Evolutionary conservation across 345 rosid genomes (phyloP).

Genomic region (Sonneratia alba): DNA sequence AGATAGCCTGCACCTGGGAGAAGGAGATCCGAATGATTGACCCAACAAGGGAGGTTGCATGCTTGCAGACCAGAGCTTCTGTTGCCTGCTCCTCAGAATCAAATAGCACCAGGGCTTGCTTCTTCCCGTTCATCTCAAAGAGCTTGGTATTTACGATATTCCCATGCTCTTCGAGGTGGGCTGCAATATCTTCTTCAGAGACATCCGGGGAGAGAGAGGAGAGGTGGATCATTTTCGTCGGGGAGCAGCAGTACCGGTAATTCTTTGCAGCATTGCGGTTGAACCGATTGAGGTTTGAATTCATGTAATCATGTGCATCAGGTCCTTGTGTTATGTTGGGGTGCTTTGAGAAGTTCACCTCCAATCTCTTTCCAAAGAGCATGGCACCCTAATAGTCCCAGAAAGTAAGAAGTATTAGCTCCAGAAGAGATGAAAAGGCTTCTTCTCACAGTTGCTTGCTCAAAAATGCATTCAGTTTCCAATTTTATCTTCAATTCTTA

Average conservation of each 20-base stretch:
- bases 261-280: constrained; percentile 95
- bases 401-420: not conserved
- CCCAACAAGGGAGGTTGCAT: constrained; percentile 70
- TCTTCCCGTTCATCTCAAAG: constrained; percentile 91
- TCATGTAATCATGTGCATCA: constrained; percentile 67
- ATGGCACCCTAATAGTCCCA: constrained; percentile 49
- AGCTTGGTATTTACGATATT: constrained; percentile 54
- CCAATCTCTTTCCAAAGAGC: constrained; percentile 87
- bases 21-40: constrained; percentile 87
- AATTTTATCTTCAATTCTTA: too few relatives aligned
- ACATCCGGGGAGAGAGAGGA: constrained; percentile 85
- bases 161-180: constrained; percentile 75
- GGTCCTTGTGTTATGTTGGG: constrained; percentile 80
- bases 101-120: constrained; percentile 76
- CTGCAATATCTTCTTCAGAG: constrained; percentile 69
- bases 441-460: not conserved
- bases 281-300: constrained; percentile 89
- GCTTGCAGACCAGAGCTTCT: constrained; percentile 89
- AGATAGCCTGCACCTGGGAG: constrained; percentile 83
- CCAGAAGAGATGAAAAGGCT: not conserved
- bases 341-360: constrained; percentile 93
- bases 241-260: constrained; percentile 95
- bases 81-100: constrained; percentile 89
- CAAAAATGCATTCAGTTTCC: not conserved
- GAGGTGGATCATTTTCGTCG: constrained; percentile 90